phyloP scores from a whole-genome alignment of 1,284 basidiomycete genomes.

The Papiliotrema fonsecae region DNA sequence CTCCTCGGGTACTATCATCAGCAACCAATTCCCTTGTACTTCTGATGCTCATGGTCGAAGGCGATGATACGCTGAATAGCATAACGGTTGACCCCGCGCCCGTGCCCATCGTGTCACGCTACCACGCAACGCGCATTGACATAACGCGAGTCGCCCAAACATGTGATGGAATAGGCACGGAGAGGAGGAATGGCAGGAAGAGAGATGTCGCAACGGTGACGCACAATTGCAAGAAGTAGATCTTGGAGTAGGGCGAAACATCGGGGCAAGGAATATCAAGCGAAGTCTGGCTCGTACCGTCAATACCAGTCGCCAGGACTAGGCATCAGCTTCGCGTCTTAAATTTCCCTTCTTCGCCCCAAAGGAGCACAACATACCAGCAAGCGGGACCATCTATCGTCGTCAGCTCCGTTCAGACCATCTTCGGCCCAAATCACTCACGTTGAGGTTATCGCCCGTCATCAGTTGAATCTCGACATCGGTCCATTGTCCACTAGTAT shows the following conservation, averaged over 20 bases:
- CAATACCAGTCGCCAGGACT: conserved; percentile 36
- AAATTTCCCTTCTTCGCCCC: neutral
- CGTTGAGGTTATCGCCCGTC: conserved; percentile 41
- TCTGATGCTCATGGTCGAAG: neutral
- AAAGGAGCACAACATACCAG: conserved; percentile 11
- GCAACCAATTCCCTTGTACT: no score
- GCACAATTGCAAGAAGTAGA: conserved; percentile 50
- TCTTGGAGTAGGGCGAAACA: conserved; percentile 45
- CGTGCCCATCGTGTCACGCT: no score
- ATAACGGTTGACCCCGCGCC: no score
- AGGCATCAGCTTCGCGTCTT: conserved; percentile 3
- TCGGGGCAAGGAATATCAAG: conserved; percentile 34
- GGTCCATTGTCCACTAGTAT: conserved; percentile 46
- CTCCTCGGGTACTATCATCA: conserved; percentile 21
- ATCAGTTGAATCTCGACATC: conserved; percentile 44
- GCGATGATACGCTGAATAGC: neutral
- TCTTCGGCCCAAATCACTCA: conserved; percentile 10
- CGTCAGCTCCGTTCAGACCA: neutral
- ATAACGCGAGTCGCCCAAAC: no score
- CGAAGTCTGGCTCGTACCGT: conserved; percentile 30
- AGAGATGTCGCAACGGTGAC: no score
- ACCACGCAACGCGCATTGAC: no score
- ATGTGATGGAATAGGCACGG: no score
- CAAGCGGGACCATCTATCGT: conserved; percentile 25
- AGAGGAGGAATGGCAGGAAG: no score